phyloP scores from a whole-genome alignment of 441 rosid species.

The Caryocar brasiliense region DNA sequence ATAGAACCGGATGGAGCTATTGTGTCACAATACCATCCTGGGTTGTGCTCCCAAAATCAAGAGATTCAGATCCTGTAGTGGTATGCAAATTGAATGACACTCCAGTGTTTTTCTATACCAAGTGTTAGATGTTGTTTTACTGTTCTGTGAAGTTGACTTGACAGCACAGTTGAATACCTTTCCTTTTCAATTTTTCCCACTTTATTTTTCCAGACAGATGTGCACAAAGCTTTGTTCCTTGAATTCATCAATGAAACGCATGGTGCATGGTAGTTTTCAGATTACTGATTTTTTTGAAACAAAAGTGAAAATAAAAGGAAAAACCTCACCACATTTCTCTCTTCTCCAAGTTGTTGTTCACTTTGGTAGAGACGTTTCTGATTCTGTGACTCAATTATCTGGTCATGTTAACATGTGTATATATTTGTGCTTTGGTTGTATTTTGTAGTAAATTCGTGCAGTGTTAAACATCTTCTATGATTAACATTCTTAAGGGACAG shows the following conservation, averaged over 20 bases:
- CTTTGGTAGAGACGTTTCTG: too few relatives aligned
- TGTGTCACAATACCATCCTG: constrained; percentile 86
- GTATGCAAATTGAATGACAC: constrained; percentile 37
- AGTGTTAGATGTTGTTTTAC: constrained; percentile 23
- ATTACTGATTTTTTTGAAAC: too few relatives aligned
- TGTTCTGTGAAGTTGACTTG: constrained; percentile 7
- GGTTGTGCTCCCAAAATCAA: constrained; percentile 78
- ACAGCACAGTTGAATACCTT: not conserved
- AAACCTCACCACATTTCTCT: too few relatives aligned
- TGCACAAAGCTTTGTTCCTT: too few relatives aligned
- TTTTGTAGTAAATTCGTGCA: not conserved
- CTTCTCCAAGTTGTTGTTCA: too few relatives aligned
- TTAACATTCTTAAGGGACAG: constrained; percentile 73
- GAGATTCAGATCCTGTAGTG: constrained; percentile 95
- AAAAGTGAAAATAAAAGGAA: too few relatives aligned
- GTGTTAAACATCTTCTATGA: constrained; percentile 13
- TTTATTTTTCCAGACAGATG: too few relatives aligned
- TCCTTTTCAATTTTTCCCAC: not conserved
- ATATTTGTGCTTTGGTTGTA: not conserved
- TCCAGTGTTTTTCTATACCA: constrained; percentile 20
- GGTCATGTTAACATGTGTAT: not conserved
- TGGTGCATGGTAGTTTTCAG: too few relatives aligned
- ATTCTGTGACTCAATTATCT: too few relatives aligned
- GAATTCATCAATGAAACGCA: too few relatives aligned
- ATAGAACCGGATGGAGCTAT: constrained; percentile 89